Evolutionary conservation across 2,329 filamentous ascomycete genomes (phyloP), one percentile per base, ranked within the genome.

Genomic region (Sporothrix brasiliensis): DNA sequence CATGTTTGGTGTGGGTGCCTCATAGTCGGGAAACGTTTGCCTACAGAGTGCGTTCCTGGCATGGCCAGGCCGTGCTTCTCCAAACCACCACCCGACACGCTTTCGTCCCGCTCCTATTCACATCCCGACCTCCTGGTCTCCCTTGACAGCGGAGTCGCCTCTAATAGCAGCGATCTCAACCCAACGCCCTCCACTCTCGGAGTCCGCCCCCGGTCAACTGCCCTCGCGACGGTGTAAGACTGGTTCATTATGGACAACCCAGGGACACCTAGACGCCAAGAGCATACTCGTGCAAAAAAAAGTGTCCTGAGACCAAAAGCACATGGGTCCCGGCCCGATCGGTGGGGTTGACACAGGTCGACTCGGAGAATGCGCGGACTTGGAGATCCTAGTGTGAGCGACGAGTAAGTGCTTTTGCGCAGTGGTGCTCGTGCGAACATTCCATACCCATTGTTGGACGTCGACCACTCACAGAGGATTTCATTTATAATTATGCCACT

Each of bases 21-120:
- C 60, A 27, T 19, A 44, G 60, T 30, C 66, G 66, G 66, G 66
- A 68, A 68, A 68, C 66, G 66, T 68, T 68, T 68, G 66, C 66
- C 66, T 56, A 68, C 66, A 56, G 60, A 63, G 21, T 30, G 27
- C n/a, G 21, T 13, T 44, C 21, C 21, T 49, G 41, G 44, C 60
- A 30, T 6, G 21, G 39, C 58, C 54, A 30, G 27, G 27, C 27
- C 27, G 30, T 58, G 54, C 54, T 58, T 58, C 61, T 66, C 21
- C 27, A 49, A n/a, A 52, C 44, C 16, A 16, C 16, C 30, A 30
- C 4, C n/a, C 21, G 16, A 52, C 41, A 49, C 24, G 44, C 14
- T 34, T 27, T 50, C 27, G 54, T 39, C 61, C 39, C 13, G 44
- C 44, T 50, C 61, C 41, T 34, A 66, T 27, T 52, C 49, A 39